Evolutionary conservation across 768 basidiomycete genomes (phyloP), one percentile per base, ranked within the genome.

Genomic region (Pseudohyphozyma bogoriensis): DNA sequence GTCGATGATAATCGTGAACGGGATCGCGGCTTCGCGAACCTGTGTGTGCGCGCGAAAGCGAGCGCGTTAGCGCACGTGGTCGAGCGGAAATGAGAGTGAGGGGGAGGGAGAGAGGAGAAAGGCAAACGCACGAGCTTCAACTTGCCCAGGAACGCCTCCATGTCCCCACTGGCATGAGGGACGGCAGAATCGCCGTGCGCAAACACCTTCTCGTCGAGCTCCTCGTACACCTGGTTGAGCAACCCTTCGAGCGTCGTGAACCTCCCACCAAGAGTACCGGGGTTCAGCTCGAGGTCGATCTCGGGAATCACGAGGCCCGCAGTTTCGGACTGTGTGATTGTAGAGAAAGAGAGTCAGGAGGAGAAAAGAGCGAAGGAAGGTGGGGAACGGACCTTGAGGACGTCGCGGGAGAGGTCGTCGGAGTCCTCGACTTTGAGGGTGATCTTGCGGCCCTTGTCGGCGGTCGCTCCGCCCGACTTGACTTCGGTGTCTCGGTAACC

Each of bases 401-500:
- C 82, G 74, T 99, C 95, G 57, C 95, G 80, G 66, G 85, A 83
- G 11, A 97, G 78, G 75, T 97, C 95, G 53, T 99, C 93, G 20
- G 81, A 76, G 72, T 97, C 92, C 68, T 91, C 85, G 7, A 95
- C 90, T 72, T 85, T 89, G 56, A 99, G 78, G 0, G 80, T 88
- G 65, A 96, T 89, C 59, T 79, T 81, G 73, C 87, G 92, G 22
- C 93, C 95, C 69, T 86, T 78, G 6, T 80, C 81, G 4, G 93
- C 88, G 59, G 96, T 88, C 1, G 92, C 91, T 3, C 84, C 76
- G 26, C 93, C 89, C 8, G 89, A 87, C 74, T 99, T 99, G 70
- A 99, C 86, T 76, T 99, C 95, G 70, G 92, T 97, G 74, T 99
- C 95, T 59, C 89, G 80, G 74, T 97, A 99, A 1, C 95, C 95